phyloP scores from a whole-genome alignment of 2,329 filamentous ascomycete genomes.

The Cladophialophora psammophila region DNA sequence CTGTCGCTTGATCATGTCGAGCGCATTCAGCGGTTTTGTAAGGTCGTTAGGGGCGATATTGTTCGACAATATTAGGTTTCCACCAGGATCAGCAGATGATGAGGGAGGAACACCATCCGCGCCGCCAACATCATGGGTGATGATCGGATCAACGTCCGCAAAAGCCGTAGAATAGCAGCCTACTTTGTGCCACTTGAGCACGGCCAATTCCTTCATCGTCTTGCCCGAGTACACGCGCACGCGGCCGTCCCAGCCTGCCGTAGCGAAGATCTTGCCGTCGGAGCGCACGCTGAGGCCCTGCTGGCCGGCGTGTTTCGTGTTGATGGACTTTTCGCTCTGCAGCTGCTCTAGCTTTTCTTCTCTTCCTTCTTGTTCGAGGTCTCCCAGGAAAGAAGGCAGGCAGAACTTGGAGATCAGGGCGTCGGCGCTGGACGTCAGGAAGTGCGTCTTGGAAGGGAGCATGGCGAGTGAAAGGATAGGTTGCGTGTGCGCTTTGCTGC shows the following conservation, averaged over 20 bases:
- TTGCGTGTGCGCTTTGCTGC: constrained; percentile 73
- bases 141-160: constrained; percentile 48
- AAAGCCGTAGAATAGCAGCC: constrained; percentile 86
- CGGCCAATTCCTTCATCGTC: constrained; percentile 84
- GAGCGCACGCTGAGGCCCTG: constrained; percentile 79
- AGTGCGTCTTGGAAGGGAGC: constrained; percentile 60
- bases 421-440: constrained; percentile 84
- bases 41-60: constrained; percentile 25
- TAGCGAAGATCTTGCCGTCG: constrained; percentile 84
- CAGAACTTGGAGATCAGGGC: constrained; percentile 75
- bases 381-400: constrained; percentile 58
- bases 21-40: constrained; percentile 30
- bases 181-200: constrained; percentile 91
- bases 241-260: constrained; percentile 88
- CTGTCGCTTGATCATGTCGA: constrained; percentile 66
- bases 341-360: constrained; percentile 24
- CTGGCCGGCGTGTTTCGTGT: constrained; percentile 90
- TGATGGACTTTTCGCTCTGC: constrained; percentile 65
- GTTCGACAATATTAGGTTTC: background rate
- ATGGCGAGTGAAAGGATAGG: constrained; percentile 79
- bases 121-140: constrained; percentile 39
- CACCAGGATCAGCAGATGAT: background rate
- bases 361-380: constrained; percentile 12
- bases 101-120: background rate
- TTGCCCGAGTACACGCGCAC: constrained; percentile 81